Evolutionary conservation across 2,329 filamentous ascomycete species (phyloP).

Genomic region (Aspergillus novofumigatus): DNA sequence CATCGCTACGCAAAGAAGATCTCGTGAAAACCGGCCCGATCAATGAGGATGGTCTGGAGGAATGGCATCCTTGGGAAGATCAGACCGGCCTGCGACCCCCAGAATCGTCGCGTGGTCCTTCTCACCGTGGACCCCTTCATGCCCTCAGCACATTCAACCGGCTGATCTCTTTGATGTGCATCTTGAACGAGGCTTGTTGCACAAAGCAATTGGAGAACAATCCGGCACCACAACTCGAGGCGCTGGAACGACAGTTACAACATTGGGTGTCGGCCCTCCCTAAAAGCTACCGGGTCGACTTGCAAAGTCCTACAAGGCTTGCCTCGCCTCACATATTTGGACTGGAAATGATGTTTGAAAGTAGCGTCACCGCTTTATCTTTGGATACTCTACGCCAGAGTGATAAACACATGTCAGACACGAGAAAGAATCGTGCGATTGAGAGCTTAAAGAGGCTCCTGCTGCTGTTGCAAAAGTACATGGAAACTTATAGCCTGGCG

Average conservation of each 20-base stretch:
- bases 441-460: constrained; percentile 34
- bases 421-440: constrained; percentile 25
- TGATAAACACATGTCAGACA: constrained; percentile 17
- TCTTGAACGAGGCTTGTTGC: constrained; percentile 31
- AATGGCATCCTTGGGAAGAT: constrained; percentile 70
- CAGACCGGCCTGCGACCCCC: constrained; percentile 31
- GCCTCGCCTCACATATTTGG: constrained; percentile 32
- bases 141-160: constrained; percentile 52
- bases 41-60: constrained; percentile 64
- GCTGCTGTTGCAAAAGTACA: constrained; percentile 33
- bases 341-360: constrained; percentile 33
- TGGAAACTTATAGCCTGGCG: constrained; percentile 40
- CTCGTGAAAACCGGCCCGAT: constrained; percentile 47
- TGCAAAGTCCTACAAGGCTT: constrained; percentile 21
- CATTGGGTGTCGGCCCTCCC: constrained; percentile 30
- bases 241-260: constrained; percentile 28
- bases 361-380: constrained; percentile 22
- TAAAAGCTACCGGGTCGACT: constrained; percentile 26
- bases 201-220: constrained; percentile 19
- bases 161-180: constrained; percentile 39
- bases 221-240: constrained; percentile 24
- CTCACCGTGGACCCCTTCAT: constrained; percentile 39
- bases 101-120: constrained; percentile 23
- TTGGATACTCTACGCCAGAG: constrained; percentile 16
- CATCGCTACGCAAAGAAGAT: constrained; percentile 49